Evolutionary conservation across 371 early-diverging fungal species (phyloP).

Genomic region (Apophysomyces trapeziformis): DNA sequence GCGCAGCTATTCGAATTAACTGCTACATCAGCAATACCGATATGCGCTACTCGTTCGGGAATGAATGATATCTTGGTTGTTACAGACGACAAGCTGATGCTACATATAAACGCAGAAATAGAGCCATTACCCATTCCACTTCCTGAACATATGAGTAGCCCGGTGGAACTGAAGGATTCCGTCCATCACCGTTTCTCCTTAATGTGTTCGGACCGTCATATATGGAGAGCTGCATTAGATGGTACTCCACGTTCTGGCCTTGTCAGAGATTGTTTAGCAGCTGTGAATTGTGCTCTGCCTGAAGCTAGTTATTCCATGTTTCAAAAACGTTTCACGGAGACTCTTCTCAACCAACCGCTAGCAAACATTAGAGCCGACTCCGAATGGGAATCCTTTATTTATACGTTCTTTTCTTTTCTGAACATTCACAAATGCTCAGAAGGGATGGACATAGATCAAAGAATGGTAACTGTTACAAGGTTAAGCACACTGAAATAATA

Average conservation of each 20-base stretch:
- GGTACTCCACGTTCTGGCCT: not conserved
- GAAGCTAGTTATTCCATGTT: not conserved
- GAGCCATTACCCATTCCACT: not conserved
- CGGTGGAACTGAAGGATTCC: slow-evolving; percentile 6
- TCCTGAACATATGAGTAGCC: not conserved
- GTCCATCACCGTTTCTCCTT: slow-evolving; percentile 5
- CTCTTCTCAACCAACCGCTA: not conserved
- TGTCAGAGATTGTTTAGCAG: slow-evolving; percentile 12
- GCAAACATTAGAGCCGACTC: not conserved
- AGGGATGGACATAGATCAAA: not conserved
- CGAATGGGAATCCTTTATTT: slow-evolving; percentile 65
- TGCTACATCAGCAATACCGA: slow-evolving; percentile 17
- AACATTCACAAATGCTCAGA: slow-evolving; percentile 16
- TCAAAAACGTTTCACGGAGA: not conserved
- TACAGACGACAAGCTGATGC: not conserved
- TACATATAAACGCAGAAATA: not conserved
- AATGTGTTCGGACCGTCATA: not conserved
- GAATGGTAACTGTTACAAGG: not conserved
- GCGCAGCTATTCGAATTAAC: slow-evolving; percentile 13
- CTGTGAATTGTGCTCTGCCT: slow-evolving; percentile 9
- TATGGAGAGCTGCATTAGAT: not conserved
- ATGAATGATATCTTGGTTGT: slow-evolving; percentile 4
- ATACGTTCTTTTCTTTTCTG: slow-evolving; percentile 56
- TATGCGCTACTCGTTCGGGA: slow-evolving; percentile 3
- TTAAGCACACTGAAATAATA: no score